A percentile compares a stretch with the other conserved stretches of the same genome.
Evolutionary conservation across 306 rosid genomes (phyloP).

Genomic region (Trifolium pratense): DNA sequence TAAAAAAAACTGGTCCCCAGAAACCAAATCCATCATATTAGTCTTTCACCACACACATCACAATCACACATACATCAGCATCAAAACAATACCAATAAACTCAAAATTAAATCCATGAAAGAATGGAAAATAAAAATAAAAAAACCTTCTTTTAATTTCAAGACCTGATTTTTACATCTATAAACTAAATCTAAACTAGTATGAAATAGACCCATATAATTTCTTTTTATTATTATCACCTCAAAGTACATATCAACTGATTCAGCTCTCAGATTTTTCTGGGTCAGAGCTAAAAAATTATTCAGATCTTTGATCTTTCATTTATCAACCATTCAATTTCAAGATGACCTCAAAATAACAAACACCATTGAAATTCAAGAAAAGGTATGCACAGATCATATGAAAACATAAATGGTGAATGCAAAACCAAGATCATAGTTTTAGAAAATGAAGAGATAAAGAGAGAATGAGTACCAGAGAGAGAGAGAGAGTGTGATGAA

Average conservation of each 20-base stretch:
- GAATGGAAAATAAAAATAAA: not conserved
- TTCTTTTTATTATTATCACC: not conserved
- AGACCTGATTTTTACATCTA: not conserved
- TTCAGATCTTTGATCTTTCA: constrained; percentile 34
- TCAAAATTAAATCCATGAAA: not conserved
- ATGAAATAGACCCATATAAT: constrained; percentile 24
- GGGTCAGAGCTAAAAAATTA: constrained; percentile 16
- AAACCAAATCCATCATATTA: constrained; percentile 25
- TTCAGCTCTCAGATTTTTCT: not conserved
- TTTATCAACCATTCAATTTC: not conserved
- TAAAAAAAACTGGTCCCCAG: constrained; percentile 20
- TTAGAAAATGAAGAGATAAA: constrained; percentile 1
- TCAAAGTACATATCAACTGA: constrained; percentile 28
- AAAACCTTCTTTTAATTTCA: constrained; percentile 25
- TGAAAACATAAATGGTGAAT: not conserved
- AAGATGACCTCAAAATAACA: too few relatives aligned
- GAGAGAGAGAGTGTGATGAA: not conserved
- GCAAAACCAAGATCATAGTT: not conserved
- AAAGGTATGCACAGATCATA: not conserved
- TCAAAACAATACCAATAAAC: constrained; percentile 35
- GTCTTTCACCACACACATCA: constrained; percentile 23
- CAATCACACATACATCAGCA: constrained; percentile 40
- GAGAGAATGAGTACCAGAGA: not conserved
- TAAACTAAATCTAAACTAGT: not conserved
- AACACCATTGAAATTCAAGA: not conserved